Percentiles rank a stretch among this genome's conserved stretches.
phyloP scores from a whole-genome alignment of 257 asterid genomes.

The Nicotiana sylvestris region DNA sequence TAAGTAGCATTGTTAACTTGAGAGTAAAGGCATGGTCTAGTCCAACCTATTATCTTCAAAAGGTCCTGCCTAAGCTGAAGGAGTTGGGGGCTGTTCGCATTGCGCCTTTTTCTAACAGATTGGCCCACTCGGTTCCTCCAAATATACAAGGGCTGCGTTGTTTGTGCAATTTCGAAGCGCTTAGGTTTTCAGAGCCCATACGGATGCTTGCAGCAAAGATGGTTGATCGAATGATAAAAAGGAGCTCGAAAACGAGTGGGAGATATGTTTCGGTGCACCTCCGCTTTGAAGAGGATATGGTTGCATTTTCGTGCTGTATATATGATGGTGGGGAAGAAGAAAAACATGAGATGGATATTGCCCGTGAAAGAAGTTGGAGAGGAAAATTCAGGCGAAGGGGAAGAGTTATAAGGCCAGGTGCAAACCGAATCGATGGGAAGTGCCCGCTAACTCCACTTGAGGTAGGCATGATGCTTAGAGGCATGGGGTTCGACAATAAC shows the following conservation, averaged over 20 bases:
- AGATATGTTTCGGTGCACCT: slow-evolving; percentile 89
- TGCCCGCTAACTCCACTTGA: slow-evolving; percentile 96
- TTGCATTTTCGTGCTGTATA: slow-evolving; percentile 94
- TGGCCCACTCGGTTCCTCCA: slow-evolving; percentile 92
- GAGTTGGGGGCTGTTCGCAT: slow-evolving; percentile 92
- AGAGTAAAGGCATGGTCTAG: slow-evolving; percentile 98
- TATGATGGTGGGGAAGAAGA: slow-evolving; percentile 98
- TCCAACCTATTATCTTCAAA: slow-evolving; percentile 68
- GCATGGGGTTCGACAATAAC: slow-evolving; percentile 92
- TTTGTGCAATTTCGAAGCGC: slow-evolving; percentile 95
- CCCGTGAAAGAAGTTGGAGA: slow-evolving; percentile 98
- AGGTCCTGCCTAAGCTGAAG: slow-evolving; percentile 81
- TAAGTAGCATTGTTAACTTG: slow-evolving; percentile 86
- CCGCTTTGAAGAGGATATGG: slow-evolving; percentile 99
- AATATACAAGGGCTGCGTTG: slow-evolving; percentile 84
- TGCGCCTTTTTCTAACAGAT: slow-evolving; percentile 97
- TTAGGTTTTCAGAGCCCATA: slow-evolving; percentile 87
- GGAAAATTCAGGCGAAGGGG: slow-evolving; percentile 94
- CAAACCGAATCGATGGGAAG: slow-evolving; percentile 89
- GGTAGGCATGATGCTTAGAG: slow-evolving; percentile 99
- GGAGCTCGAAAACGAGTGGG: slow-evolving; percentile 67
- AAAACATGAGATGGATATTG: slow-evolving; percentile 88
- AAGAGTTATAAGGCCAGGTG: slow-evolving; percentile 89
- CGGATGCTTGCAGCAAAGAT: slow-evolving; percentile 94
- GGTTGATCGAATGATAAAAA: slow-evolving; percentile 91